These are phyloP conservation scores for Musa troglodytarum DNA, from an alignment of 176 grass and related monocot species.

Conservation along the genomic window DNA sequence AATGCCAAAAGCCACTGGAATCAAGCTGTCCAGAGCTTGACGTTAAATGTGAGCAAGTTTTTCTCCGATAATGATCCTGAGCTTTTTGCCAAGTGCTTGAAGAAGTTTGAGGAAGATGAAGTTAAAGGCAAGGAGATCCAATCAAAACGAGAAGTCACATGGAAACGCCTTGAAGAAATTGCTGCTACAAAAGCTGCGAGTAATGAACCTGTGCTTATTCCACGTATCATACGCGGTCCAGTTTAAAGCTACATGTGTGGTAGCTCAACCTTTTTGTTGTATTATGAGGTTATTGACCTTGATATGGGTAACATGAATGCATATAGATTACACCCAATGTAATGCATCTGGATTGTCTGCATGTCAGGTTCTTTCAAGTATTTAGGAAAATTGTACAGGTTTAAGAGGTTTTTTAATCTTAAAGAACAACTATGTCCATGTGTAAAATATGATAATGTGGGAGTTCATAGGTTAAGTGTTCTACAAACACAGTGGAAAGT, in stretches of 20 bases:
- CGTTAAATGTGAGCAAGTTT: constrained; percentile 77
- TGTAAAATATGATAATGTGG: background rate
- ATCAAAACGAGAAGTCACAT: constrained; percentile 46
- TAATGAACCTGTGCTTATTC: constrained; percentile 23
- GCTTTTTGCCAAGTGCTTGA: constrained; percentile 54
- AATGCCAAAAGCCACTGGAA: constrained; percentile 77
- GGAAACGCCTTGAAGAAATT: constrained; percentile 78
- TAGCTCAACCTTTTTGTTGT: constrained; percentile 11
- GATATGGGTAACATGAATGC: background rate
- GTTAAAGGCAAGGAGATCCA: constrained; percentile 51
- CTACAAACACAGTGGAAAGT: too few relatives aligned
- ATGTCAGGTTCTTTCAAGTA: background rate
- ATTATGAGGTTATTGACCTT: constrained; percentile 22
- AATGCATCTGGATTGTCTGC: background rate
- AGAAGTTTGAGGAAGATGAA: constrained; percentile 67
- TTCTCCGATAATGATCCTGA: constrained; percentile 76
- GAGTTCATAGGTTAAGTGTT: too few relatives aligned
- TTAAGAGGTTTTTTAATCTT: background rate
- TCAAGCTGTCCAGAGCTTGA: constrained; percentile 84
- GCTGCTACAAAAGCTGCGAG: constrained; percentile 38
- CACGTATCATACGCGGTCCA: constrained; percentile 12
- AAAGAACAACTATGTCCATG: background rate
- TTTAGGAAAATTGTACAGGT: constrained; percentile 8
- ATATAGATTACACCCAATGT: constrained; percentile 1
- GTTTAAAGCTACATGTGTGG: constrained; percentile 10